phyloP scores from a whole-genome alignment of 1,284 basidiomycete genomes.

The Inonotus obliquus region DNA sequence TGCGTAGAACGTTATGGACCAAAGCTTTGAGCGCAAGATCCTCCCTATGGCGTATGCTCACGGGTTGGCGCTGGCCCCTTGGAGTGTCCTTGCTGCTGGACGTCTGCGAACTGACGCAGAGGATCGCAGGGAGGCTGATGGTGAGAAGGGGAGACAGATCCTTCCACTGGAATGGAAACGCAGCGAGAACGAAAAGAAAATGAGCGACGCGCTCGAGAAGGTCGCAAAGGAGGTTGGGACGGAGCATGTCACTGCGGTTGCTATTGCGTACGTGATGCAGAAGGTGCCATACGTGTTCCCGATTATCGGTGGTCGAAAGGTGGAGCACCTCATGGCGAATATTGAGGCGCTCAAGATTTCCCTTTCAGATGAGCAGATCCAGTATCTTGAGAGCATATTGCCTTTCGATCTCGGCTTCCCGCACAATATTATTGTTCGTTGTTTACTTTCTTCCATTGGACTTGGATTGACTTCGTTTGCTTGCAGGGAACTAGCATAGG shows the following conservation, averaged over 20 bases:
- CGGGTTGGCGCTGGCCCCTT: slow-evolving; percentile 32
- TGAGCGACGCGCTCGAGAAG: slow-evolving; percentile 18
- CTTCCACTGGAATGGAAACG: slow-evolving; percentile 17
- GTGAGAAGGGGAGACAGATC: slow-evolving; percentile 20
- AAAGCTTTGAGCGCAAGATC: slow-evolving; percentile 48
- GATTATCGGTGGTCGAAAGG: slow-evolving; percentile 29
- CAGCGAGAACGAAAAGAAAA: slow-evolving; percentile 16
- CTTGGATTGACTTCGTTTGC: too few relatives aligned
- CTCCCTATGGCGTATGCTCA: slow-evolving; percentile 43
- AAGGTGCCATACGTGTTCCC: slow-evolving; percentile 47
- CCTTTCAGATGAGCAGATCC: slow-evolving; percentile 22
- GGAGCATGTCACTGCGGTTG: slow-evolving; percentile 25
- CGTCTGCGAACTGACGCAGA: slow-evolving; percentile 22
- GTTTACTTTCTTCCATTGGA: not conserved
- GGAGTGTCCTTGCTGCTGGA: slow-evolving; percentile 27
- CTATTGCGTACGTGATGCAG: slow-evolving; percentile 46
- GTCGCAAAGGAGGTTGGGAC: slow-evolving; percentile 33
- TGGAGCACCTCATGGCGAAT: slow-evolving; percentile 26
- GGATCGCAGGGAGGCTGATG: slow-evolving; percentile 17
- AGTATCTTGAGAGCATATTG: slow-evolving; percentile 17
- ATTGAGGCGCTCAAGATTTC: slow-evolving; percentile 24
- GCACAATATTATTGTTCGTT: not conserved
- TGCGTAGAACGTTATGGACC: slow-evolving; percentile 42
- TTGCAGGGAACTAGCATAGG: too few relatives aligned
- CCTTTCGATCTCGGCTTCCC: slow-evolving; percentile 27